phyloP scores from a whole-genome alignment of 164 flowering plant genomes.

The Vitis vinifera region ASM3070453v1 NC_081808.1:24599001-24599500 shows the following conservation, averaged over 20 bases:
- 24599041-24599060: conserved; percentile 41
- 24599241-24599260: no score
- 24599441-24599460: conserved; percentile 53
- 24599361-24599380: conserved; percentile 90
- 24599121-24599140: conserved; percentile 80
- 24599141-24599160: conserved; percentile 71
- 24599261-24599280: conserved; percentile 42
- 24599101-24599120: conserved; percentile 84
- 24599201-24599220: not conserved
- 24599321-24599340: conserved; percentile 53
- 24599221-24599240: not conserved
- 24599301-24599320: conserved; percentile 72
- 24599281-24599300: conserved; percentile 81
- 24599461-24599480: conserved; percentile 55
- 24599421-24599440: conserved; percentile 35
- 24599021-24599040: conserved; percentile 83
- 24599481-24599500: conserved; percentile 69
- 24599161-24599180: conserved; percentile 61
- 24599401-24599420: conserved; percentile 27
- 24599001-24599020: conserved; percentile 78
- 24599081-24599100: conserved; percentile 72
- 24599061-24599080: conserved; percentile 62
- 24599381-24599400: conserved; percentile 59
- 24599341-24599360: conserved; percentile 58
- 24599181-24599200: conserved; percentile 3